Evolutionary conservation across 1,284 basidiomycete genomes (phyloP).

Genomic region (Schizophyllum amplum): DNA sequence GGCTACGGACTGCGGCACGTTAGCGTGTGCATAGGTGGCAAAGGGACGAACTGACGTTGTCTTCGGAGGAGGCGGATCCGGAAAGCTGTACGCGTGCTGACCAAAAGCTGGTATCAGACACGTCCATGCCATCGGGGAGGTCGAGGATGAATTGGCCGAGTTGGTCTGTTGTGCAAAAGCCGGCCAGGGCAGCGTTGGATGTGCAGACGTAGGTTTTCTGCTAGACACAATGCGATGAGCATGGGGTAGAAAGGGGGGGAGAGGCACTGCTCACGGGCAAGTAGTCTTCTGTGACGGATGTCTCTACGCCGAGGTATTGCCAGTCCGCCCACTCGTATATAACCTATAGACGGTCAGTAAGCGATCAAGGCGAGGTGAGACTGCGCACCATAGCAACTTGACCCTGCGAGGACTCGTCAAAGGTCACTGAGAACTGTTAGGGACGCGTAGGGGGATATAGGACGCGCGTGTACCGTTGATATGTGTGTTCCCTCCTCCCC

Average conservation of each 20-base stretch:
- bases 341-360: constrained; percentile 28
- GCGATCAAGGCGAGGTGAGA: not conserved
- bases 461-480: constrained; percentile 63
- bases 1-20: constrained; percentile 6
- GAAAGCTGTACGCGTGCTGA: constrained; percentile 58
- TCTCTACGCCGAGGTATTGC: constrained; percentile 71
- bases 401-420: constrained; percentile 76
- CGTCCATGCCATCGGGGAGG: constrained; percentile 48
- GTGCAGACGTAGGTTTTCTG: constrained; percentile 94
- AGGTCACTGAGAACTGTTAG: constrained; percentile 53
- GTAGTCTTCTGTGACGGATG: constrained; percentile 46
- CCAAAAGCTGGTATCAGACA: constrained; percentile 76
- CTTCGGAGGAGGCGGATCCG: constrained; percentile 4
- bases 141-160: constrained; percentile 84
- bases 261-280: constrained; percentile 45
- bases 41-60: constrained; percentile 2
- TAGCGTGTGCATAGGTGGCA: constrained; percentile 21
- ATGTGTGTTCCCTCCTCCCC: constrained; percentile 69
- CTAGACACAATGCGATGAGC: constrained; percentile 18
- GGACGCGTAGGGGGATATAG: constrained; percentile 1
- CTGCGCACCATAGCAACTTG: constrained; percentile 65
- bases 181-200: constrained; percentile 57
- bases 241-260: constrained; percentile 6
- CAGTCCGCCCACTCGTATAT: constrained; percentile 95
- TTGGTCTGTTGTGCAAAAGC: constrained; percentile 60